A percentile compares a stretch with the other conserved stretches of the same genome.
These are phyloP conservation scores for Tieghemiomyces parasiticus DNA, from an alignment of 192 early-diverging fungal species.

Conservation along the genomic window DNA sequence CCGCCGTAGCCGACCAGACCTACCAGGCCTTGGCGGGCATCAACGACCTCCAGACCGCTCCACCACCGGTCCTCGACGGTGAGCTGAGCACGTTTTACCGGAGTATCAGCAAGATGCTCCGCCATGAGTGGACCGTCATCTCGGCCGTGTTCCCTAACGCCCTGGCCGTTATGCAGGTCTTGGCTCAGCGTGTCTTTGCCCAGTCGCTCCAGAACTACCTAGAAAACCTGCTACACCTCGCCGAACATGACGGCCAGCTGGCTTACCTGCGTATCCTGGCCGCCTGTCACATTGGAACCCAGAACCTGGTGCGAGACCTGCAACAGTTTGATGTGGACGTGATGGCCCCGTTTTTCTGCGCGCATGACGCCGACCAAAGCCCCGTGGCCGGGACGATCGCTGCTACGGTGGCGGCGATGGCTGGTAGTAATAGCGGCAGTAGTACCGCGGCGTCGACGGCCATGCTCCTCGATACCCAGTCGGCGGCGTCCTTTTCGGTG, in stretches of 20 bases:
- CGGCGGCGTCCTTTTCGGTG: slow-evolving; percentile 39
- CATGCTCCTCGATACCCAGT: slow-evolving; percentile 9
- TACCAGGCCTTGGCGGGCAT: slow-evolving; percentile 25
- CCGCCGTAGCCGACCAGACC: slow-evolving; percentile 26
- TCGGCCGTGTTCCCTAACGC: slow-evolving; percentile 91
- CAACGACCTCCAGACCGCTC: slow-evolving; percentile 21
- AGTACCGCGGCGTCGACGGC: too few relatives aligned
- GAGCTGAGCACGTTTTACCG: slow-evolving; percentile 63
- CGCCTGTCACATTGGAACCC: slow-evolving; percentile 57
- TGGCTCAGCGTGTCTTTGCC: slow-evolving; percentile 89
- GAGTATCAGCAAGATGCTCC: slow-evolving; percentile 66
- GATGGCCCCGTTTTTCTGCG: slow-evolving; percentile 29
- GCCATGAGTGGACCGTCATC: slow-evolving; percentile 81
- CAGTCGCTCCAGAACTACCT: slow-evolving; percentile 88
- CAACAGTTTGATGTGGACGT: slow-evolving; percentile 60
- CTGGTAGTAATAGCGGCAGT: too few relatives aligned
- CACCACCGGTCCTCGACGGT: slow-evolving; percentile 50
- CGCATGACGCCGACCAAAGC: background rate
- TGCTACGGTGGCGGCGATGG: too few relatives aligned
- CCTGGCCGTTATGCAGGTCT: slow-evolving; percentile 76
- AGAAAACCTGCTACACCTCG: slow-evolving; percentile 58
- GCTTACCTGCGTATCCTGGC: slow-evolving; percentile 65
- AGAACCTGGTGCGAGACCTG: slow-evolving; percentile 55
- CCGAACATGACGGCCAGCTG: slow-evolving; percentile 53
- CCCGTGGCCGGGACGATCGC: background rate